Evolutionary conservation across 1,284 basidiomycete genomes (phyloP), one percentile per base, ranked within the genome.

Genomic region (Fistulina hepatica): DNA sequence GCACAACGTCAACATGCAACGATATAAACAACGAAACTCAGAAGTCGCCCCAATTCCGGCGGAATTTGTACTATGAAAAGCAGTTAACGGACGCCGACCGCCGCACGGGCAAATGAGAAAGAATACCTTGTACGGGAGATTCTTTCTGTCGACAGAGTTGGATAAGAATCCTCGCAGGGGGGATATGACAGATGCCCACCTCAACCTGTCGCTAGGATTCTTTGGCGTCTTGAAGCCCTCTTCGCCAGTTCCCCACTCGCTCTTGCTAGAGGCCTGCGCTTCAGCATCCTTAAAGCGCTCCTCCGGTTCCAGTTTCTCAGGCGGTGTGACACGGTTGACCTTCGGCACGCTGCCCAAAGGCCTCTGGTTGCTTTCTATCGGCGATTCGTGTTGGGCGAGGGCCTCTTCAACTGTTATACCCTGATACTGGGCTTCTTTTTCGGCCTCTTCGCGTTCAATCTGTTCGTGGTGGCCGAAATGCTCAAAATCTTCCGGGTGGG

Each of bases 391-490:
- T 43, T 65, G 57, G 22, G 53, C 57, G 30, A 81, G 49, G 16
- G 71, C 73, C 53, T 85, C 80, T 36, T 84, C 76, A 38, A 81
- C 72, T 7, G 76, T 65, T 47, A 92, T 71, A 16, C 90, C 89
- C 57, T 90, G 82, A 57, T 65, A 92, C 48, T 71, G 65, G 13
- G 90, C 83, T 55, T 90, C 85, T 19, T 75, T 73, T 50, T 83
- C 75, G 25, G 85, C 86, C 60, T 98, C 95, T 51, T 82, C 65
- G 9, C 58, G 69, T 57, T 98, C 95, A 48, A 98, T 97, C 12
- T 64, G 53, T 43, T 86, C 85, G 60, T 99, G 95, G 45, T 88
- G 77, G 41, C 77, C 65, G 54, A 94, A 95, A 54, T 92, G 88
- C 50, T 89, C 85, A 37, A 81, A 45, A 60, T 93, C 91, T 59